These are phyloP conservation scores for Aspergillus puulaauensis DNA, from an alignment of 2,329 filamentous ascomycete genomes.

Conservation along the genomic window DNA sequence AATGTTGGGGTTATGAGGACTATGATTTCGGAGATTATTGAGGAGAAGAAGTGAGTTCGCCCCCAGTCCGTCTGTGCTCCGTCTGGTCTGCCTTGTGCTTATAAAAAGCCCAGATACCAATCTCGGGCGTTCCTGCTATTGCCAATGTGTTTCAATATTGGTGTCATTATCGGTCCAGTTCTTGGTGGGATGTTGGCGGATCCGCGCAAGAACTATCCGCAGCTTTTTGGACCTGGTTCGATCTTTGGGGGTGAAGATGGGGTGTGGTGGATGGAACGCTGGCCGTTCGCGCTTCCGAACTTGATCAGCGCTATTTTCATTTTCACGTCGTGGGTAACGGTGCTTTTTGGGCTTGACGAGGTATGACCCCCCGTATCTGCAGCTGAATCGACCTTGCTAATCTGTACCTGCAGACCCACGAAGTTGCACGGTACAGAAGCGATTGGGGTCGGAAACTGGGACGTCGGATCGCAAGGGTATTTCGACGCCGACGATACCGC, in stretches of 20 bases:
- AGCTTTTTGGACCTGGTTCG: slow-evolving; percentile 61
- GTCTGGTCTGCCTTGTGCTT: background rate
- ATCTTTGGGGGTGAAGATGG: slow-evolving; percentile 57
- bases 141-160: slow-evolving; percentile 70
- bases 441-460: slow-evolving; percentile 45
- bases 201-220: slow-evolving; percentile 61
- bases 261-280: slow-evolving; percentile 63
- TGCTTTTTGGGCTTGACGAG: slow-evolving; percentile 68
- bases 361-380: slow-evolving; percentile 30
- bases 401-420: slow-evolving; percentile 30
- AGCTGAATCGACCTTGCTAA: background rate
- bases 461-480: slow-evolving; percentile 30
- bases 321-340: slow-evolving; percentile 52
- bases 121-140: slow-evolving; percentile 58
- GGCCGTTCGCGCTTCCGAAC: slow-evolving; percentile 70
- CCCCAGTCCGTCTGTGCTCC: background rate
- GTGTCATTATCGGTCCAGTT: slow-evolving; percentile 59
- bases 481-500: slow-evolving; percentile 22
- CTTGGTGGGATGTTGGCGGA: slow-evolving; percentile 68
- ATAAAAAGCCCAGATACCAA: slow-evolving; percentile 37
- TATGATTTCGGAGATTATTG: slow-evolving; percentile 70
- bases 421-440: slow-evolving; percentile 36
- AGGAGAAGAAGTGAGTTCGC: slow-evolving; percentile 60
- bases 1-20: slow-evolving; percentile 74
- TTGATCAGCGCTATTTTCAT: slow-evolving; percentile 65